A percentile compares a stretch with the other conserved stretches of the same genome.
phyloP scores from a whole-genome alignment of 768 basidiomycete species.

The Erythrobasidium yunnanense region DNA sequence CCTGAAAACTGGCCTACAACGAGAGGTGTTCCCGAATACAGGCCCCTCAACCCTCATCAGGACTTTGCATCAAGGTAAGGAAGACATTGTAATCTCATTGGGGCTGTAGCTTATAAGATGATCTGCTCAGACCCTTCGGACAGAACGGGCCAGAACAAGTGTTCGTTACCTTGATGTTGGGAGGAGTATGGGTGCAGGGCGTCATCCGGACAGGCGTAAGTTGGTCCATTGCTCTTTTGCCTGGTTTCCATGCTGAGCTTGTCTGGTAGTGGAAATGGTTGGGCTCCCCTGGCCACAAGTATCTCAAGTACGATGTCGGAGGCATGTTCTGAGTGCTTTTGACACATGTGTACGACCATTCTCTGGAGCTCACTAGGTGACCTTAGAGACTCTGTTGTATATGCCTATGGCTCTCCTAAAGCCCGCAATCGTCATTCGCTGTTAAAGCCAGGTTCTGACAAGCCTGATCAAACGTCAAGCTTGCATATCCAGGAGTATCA shows the following conservation, averaged over 20 bases:
- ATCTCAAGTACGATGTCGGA: not conserved
- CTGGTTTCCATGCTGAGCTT: no score
- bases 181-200: not conserved
- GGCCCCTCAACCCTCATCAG: not conserved
- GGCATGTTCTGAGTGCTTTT: not conserved
- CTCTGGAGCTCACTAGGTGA: no score
- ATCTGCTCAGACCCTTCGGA: not conserved
- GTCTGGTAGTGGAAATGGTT: not conserved
- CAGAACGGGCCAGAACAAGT: not conserved
- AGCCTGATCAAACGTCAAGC: no score
- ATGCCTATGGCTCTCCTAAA: no score
- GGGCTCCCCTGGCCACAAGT: not conserved
- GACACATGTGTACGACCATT: no score
- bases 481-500: no score
- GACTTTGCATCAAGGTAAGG: not conserved
- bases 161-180: not conserved
- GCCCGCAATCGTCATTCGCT: no score
- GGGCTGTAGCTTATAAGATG: not conserved
- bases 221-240: no score
- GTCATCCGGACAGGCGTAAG: not conserved
- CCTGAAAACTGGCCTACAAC: not conserved
- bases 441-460: no score
- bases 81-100: not conserved
- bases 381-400: no score
- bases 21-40: not conserved